Conservation (phyloP, 495 filamentous ascomycete genomes). For the Neurospora cerealis region DNA sequence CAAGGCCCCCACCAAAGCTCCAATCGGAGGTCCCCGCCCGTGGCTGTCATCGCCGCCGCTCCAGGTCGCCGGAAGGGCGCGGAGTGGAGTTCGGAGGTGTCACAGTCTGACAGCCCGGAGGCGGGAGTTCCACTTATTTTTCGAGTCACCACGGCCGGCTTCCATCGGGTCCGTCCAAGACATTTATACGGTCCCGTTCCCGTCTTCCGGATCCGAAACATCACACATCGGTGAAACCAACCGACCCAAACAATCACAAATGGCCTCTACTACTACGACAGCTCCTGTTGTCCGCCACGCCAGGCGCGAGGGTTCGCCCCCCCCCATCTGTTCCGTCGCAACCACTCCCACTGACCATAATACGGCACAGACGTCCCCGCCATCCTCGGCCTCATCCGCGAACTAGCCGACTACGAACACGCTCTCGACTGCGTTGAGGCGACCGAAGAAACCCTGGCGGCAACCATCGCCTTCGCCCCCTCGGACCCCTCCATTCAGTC, state of each 20-base stretch:
- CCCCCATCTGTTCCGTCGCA: background rate
- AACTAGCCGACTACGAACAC: constrained; percentile 80
- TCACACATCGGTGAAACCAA: background rate
- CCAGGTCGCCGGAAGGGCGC: background rate
- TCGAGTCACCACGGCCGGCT: background rate
- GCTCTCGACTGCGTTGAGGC: constrained; percentile 67
- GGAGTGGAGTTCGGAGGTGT: background rate
- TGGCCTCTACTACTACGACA: constrained; percentile 8
- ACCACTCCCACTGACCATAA: no score
- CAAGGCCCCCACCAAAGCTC: background rate
- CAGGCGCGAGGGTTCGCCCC: constrained; percentile 19
- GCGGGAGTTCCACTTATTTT: background rate
- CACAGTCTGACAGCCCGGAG: background rate
- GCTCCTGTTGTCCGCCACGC: constrained; percentile 21
- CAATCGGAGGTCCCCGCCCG: background rate
- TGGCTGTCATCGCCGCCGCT: background rate
- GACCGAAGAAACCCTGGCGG: constrained; percentile 59
- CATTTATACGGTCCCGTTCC: background rate
- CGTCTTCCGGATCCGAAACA: background rate
- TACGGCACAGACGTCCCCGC: constrained; percentile 78
- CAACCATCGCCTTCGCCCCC: constrained; percentile 69
- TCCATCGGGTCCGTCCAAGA: background rate
- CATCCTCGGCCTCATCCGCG: constrained; percentile 76
- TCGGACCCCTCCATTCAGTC: constrained; percentile 28
- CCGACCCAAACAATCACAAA: background rate